phyloP scores from a whole-genome alignment of 1,284 basidiomycete genomes.

The Afroboletus lepidellus region DNA sequence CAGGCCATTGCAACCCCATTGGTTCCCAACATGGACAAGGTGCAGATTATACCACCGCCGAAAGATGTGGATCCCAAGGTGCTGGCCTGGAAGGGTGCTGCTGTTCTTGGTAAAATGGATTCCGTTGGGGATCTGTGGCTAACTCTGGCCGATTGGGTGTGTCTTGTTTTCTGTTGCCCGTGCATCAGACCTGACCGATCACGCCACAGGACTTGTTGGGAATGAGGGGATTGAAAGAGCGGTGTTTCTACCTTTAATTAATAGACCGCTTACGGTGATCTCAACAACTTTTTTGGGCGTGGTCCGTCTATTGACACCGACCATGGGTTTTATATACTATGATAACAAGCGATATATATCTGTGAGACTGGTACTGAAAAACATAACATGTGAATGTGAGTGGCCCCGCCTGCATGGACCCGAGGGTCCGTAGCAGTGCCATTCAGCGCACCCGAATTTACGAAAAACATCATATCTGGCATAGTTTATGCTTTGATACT shows the following conservation, averaged over 20 bases:
- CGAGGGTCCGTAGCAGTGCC: neutral
- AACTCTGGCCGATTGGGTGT: constrained; percentile 83
- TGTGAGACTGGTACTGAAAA: neutral
- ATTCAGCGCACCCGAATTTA: constrained; percentile 10
- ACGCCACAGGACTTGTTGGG: constrained; percentile 64
- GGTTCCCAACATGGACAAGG: constrained; percentile 77
- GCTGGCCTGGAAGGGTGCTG: constrained; percentile 93
- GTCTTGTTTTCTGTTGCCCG: constrained; percentile 22
- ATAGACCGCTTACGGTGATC: neutral
- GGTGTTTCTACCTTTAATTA: constrained; percentile 70
- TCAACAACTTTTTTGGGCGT: neutral
- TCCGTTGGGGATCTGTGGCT: constrained; percentile 89
- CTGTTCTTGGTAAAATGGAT: constrained; percentile 93
- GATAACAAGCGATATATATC: constrained; percentile 6
- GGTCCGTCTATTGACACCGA: neutral
- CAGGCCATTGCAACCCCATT: constrained; percentile 85
- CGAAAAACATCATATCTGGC: constrained; percentile 19
- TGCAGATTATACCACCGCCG: constrained; percentile 88
- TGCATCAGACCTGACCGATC: constrained; percentile 8
- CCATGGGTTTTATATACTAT: constrained; percentile 17
- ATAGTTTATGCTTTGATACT: constrained; percentile 22
- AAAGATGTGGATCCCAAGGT: constrained; percentile 90
- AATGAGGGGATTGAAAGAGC: constrained; percentile 76
- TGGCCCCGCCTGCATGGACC: neutral
- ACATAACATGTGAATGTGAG: constrained; percentile 7